Evolutionary conservation across 352 stramenopile genomes (phyloP).

Genomic region (Pythium volutum): DNA sequence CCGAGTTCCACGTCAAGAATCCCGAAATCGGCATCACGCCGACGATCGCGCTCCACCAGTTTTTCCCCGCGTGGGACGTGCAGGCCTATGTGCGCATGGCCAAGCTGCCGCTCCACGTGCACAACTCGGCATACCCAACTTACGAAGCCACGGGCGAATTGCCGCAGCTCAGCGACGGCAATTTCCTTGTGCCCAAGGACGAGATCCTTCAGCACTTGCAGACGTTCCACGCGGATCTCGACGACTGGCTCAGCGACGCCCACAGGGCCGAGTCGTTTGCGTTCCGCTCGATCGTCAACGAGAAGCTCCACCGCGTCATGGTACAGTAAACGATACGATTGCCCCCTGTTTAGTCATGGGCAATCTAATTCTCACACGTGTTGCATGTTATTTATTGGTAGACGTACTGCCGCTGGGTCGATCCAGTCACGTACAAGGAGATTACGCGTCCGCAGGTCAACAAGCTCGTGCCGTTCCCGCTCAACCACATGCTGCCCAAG

Average conservation of each 20-base stretch:
- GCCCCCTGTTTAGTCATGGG: background rate
- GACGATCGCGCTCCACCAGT: constrained; percentile 76
- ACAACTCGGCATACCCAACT: constrained; percentile 81
- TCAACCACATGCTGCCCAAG: constrained; percentile 82
- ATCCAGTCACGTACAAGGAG: constrained; percentile 80
- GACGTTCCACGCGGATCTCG: constrained; percentile 85
- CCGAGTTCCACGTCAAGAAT: constrained; percentile 49
- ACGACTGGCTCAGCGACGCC: constrained; percentile 56
- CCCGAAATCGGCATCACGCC: constrained; percentile 50
- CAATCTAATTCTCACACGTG: background rate
- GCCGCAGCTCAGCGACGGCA: constrained; percentile 81
- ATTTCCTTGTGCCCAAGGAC: constrained; percentile 81
- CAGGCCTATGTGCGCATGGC: constrained; percentile 84
- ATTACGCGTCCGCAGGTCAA: constrained; percentile 81
- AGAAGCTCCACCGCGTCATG: constrained; percentile 82
- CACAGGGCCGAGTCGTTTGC: constrained; percentile 82
- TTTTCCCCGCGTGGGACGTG: constrained; percentile 80
- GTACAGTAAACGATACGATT: constrained; percentile 2
- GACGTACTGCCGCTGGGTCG: constrained; percentile 82
- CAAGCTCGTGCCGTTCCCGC: constrained; percentile 76
- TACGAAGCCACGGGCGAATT: constrained; percentile 82
- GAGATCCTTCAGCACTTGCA: constrained; percentile 87
- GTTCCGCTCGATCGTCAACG: constrained; percentile 76
- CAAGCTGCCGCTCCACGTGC: constrained; percentile 69
- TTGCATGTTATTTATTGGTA: too few relatives aligned